Evolutionary conservation across 2,329 filamentous ascomycete genomes (phyloP).

Genomic region (Aspergillus fijiensis): DNA sequence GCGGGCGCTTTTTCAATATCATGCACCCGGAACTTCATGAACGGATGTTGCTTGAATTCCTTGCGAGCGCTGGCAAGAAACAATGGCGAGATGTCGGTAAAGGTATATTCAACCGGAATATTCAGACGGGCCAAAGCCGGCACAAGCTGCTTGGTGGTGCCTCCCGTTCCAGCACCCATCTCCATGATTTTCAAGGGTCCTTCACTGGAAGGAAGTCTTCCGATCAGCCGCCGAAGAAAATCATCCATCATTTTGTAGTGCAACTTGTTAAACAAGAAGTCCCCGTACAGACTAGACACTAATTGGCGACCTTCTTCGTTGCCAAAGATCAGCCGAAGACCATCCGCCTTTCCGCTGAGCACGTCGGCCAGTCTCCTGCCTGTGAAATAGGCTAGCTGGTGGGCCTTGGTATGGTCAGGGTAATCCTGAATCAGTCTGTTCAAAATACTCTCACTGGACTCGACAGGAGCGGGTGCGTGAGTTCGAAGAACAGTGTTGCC

Average conservation of each 20-base stretch:
- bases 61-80: slow-evolving; percentile 34
- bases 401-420: neutral
- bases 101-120: slow-evolving; percentile 36
- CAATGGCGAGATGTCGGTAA: slow-evolving; percentile 38
- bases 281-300: slow-evolving; percentile 33
- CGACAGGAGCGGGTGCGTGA: slow-evolving; percentile 15
- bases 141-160: slow-evolving; percentile 24
- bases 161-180: slow-evolving; percentile 36
- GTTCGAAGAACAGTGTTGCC: slow-evolving; percentile 29
- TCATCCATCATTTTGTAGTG: slow-evolving; percentile 32
- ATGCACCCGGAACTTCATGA: slow-evolving; percentile 21
- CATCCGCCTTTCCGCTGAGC: slow-evolving; percentile 2
- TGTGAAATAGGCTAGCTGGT: neutral
- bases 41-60: slow-evolving; percentile 25
- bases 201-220: slow-evolving; percentile 17
- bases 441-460: slow-evolving; percentile 1
- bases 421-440: neutral
- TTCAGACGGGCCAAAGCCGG: slow-evolving; percentile 22
- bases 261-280: slow-evolving; percentile 34
- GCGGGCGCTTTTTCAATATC: slow-evolving; percentile 27
- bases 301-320: slow-evolving; percentile 33
- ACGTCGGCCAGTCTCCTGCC: neutral
- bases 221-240: slow-evolving; percentile 22
- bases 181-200: slow-evolving; percentile 39
- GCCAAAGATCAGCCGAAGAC: slow-evolving; percentile 36